phyloP scores from a whole-genome alignment of 2,329 filamentous ascomycete genomes.

The Fusarium sp. region DNA sequence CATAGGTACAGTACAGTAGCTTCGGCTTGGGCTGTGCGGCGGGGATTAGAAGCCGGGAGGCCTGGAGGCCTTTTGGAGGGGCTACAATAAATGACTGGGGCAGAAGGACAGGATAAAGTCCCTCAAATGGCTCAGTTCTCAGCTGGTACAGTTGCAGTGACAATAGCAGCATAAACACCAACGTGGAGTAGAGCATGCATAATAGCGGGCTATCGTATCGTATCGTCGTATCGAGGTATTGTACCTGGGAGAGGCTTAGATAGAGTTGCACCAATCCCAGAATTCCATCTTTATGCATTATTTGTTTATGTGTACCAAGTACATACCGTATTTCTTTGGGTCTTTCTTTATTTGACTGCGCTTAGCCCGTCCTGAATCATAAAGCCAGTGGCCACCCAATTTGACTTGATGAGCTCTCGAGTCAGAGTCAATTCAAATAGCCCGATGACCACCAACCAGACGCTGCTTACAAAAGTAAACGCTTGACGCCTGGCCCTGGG shows the following conservation, averaged over 20 bases:
- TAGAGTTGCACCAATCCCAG: constrained; percentile 22
- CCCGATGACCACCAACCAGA: constrained; percentile 24
- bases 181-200: constrained; percentile 18
- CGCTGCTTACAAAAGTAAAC: constrained; percentile 3
- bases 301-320: constrained; percentile 2
- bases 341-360: background rate
- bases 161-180: background rate
- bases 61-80: constrained; percentile 6
- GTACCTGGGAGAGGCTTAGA: constrained; percentile 30
- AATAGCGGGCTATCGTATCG: background rate
- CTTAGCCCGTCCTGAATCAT: constrained; percentile 22
- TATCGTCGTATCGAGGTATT: background rate
- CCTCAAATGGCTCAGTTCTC: constrained; percentile 32
- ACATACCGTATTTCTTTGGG: background rate
- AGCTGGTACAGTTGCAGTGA: background rate
- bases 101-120: constrained; percentile 20
- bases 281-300: constrained; percentile 6
- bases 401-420: constrained; percentile 12
- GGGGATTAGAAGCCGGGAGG: constrained; percentile 15
- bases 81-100: constrained; percentile 8
- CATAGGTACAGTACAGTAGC: constrained; percentile 4
- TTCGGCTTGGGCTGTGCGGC: constrained; percentile 8
- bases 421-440: constrained; percentile 35
- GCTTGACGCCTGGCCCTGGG: constrained; percentile 24
- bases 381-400: constrained; percentile 37